A percentile compares a stretch with the other conserved stretches of the same genome.
Conservation (phyloP, 257 asterid species). For the Mentha longifolia region DNA sequence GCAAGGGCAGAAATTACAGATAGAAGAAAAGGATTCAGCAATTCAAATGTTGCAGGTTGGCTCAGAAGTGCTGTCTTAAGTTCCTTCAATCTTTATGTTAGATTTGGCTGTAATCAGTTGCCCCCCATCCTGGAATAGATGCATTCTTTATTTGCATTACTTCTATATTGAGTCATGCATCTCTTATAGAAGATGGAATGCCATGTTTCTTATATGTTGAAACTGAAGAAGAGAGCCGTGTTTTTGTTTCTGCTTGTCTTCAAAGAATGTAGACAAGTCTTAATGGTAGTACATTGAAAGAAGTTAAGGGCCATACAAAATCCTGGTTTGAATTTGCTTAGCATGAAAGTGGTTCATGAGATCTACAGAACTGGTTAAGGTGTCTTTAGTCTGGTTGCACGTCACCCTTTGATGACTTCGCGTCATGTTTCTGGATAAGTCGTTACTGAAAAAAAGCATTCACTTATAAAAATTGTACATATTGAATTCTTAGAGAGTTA, state of each 20-base stretch:
- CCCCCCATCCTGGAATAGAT: constrained; percentile 21
- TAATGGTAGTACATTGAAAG: constrained; percentile 1
- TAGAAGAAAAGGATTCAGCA: constrained; percentile 74
- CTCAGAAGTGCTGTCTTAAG: constrained; percentile 10
- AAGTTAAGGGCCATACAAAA: not conserved
- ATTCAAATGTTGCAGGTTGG: constrained; percentile 86
- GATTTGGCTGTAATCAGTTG: constrained; percentile 23
- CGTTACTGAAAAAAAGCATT: not conserved
- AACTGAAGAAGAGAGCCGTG: constrained; percentile 5
- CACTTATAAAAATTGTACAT: not conserved
- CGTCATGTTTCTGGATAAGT: not conserved
- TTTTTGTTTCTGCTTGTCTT: constrained; percentile 22
- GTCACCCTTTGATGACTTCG: constrained; percentile 9
- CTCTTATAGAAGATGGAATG: too few species aligned
- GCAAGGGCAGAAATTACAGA: constrained; percentile 77
- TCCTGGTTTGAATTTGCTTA: constrained; percentile 6
- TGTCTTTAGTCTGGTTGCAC: not conserved
- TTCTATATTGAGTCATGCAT: constrained; percentile 27
- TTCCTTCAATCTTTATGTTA: constrained; percentile 26
- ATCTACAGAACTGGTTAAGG: not conserved
- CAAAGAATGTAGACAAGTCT: constrained; percentile 9
- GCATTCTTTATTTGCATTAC: constrained; percentile 17
- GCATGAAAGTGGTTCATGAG: not conserved
- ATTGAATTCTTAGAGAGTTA: not conserved
- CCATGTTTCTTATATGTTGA: constrained; percentile 3